Percentiles rank a stretch among this genome's conserved stretches.
phyloP scores from a whole-genome alignment of 2,329 filamentous ascomycete species.

The Lasiodiplodia theobromae region DNA sequence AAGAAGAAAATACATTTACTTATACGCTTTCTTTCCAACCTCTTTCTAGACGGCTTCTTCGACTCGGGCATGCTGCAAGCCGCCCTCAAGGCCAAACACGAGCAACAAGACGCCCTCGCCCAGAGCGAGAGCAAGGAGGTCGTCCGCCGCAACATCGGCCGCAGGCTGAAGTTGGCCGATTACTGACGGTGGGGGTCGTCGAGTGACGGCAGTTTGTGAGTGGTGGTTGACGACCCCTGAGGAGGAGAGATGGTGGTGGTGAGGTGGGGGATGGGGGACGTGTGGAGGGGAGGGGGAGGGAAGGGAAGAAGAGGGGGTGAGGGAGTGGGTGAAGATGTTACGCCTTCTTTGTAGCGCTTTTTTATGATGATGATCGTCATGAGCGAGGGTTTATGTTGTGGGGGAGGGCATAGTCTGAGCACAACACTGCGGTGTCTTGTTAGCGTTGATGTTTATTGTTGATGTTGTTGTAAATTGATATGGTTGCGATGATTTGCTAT shows the following conservation, averaged over 20 bases:
- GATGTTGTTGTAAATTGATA: not conserved
- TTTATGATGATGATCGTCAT: not conserved
- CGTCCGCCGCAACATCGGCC: constrained; percentile 73
- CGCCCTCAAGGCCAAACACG: constrained; percentile 77
- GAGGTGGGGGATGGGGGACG: too few relatives aligned
- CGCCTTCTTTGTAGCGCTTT: not conserved
- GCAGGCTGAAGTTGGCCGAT: constrained; percentile 74
- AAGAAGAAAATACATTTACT: constrained; percentile 2
- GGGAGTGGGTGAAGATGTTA: not conserved
- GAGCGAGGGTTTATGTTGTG: not conserved
- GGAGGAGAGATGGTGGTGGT: not conserved
- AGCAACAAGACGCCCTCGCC: constrained; percentile 54
- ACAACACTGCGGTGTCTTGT: not conserved
- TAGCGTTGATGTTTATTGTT: not conserved
- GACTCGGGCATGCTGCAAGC: constrained; percentile 94
- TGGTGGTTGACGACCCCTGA: not conserved
- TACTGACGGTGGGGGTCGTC: constrained; percentile 55
- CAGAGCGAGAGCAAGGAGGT: constrained; percentile 65
- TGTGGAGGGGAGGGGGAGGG: too few relatives aligned
- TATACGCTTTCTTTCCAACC: not conserved
- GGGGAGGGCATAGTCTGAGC: not conserved
- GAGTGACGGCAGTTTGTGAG: too few relatives aligned
- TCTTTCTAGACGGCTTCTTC: constrained; percentile 84
- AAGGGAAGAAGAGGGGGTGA: not conserved
- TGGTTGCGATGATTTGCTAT: not conserved